phyloP scores from a whole-genome alignment of 2,329 filamentous ascomycete species.

The Fusarium sarcochroum region DNA sequence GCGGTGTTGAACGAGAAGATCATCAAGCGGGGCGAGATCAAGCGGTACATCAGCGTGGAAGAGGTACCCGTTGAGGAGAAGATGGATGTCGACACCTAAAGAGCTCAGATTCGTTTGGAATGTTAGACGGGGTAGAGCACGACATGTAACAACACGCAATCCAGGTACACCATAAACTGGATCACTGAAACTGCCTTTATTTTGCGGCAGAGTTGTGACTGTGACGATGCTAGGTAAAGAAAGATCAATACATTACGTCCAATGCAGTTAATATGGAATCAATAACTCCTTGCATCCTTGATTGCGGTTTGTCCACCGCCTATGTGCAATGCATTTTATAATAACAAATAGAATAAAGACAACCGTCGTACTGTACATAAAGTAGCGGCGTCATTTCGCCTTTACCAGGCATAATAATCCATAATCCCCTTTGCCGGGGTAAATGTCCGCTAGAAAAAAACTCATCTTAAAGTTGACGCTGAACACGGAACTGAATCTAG shows the following conservation, averaged over 20 bases:
- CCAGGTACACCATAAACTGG: constrained; percentile 38
- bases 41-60: constrained; percentile 92
- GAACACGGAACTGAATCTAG: constrained; percentile 18
- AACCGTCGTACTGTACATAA: constrained; percentile 7
- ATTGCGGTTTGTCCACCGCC: constrained; percentile 11
- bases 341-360: constrained; percentile 35
- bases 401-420: constrained; percentile 19
- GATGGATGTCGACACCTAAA: constrained; percentile 76
- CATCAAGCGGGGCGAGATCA: constrained; percentile 93
- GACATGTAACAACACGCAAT: constrained; percentile 48
- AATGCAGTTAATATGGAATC: constrained; percentile 13
- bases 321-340: constrained; percentile 32
- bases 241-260: constrained; percentile 24
- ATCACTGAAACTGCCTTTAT: constrained; percentile 32
- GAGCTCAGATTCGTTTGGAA: constrained; percentile 18
- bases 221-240: constrained; percentile 2
- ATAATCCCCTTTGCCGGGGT: constrained; percentile 11
- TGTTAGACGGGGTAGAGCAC: constrained; percentile 33
- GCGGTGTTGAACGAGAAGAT: constrained; percentile 96
- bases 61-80: constrained; percentile 80
- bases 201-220: constrained; percentile 21
- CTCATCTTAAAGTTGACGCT: constrained; percentile 28
- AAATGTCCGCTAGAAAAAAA: constrained; percentile 40
- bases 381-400: constrained; percentile 18
- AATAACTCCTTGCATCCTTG: constrained; percentile 8